phyloP scores from a whole-genome alignment of 2,329 filamentous ascomycete genomes.

The Diplodia scrobiculata region DNA sequence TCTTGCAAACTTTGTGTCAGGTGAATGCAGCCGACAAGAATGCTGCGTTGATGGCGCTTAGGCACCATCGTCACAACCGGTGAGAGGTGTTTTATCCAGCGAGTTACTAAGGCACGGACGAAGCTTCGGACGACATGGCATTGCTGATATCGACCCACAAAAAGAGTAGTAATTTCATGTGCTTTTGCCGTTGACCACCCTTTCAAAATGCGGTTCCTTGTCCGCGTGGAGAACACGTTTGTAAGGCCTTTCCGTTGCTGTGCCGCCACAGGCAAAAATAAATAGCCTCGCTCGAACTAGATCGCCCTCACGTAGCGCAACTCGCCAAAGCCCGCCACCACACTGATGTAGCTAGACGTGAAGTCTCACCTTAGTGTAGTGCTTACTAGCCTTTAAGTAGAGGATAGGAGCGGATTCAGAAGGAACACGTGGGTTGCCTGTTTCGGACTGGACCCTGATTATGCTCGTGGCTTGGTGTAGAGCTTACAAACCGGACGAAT shows the following conservation, averaged over 20 bases:
- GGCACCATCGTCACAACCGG: background rate
- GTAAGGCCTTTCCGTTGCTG: no score
- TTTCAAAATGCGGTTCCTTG: no score
- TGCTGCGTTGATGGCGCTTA: background rate
- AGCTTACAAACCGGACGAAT: background rate
- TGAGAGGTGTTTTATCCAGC: no score
- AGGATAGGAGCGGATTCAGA: background rate
- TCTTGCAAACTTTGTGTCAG: no score
- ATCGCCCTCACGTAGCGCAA: background rate
- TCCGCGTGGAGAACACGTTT: no score
- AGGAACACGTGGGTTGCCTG: background rate
- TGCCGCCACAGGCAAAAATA: no score
- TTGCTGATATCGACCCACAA: background rate
- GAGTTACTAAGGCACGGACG: background rate
- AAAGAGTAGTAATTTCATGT: background rate
- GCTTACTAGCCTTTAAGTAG: background rate
- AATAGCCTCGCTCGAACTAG: no score
- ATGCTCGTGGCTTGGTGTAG: background rate
- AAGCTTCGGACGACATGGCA: background rate
- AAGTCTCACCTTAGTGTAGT: background rate
- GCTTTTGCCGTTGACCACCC: no score
- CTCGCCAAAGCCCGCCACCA: background rate
- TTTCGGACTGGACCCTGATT: background rate
- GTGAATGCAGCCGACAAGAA: no score
- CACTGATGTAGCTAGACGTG: background rate